These are phyloP conservation scores for Cyclocybe cylindracea DNA, from an alignment of 768 basidiomycete species.

Conservation along the genomic window DNA sequence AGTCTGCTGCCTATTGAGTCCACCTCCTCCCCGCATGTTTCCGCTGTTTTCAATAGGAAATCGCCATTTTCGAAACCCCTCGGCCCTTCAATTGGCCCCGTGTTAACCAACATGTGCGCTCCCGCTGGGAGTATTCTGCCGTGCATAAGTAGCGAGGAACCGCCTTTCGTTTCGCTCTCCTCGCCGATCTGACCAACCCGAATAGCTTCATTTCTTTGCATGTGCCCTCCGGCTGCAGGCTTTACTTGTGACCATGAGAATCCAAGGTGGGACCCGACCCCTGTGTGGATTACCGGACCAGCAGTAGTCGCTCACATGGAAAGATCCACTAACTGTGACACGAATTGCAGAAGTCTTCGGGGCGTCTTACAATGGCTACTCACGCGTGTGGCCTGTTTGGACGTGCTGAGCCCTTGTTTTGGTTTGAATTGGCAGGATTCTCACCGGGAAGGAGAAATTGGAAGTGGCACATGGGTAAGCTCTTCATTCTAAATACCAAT, in stretches of 20 bases:
- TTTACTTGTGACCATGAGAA: slow-evolving; percentile 16
- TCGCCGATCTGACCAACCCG: too few species aligned
- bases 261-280: slow-evolving; percentile 30
- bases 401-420: slow-evolving; percentile 27
- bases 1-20: too few species aligned
- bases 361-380: slow-evolving; percentile 31
- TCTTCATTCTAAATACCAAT: not conserved
- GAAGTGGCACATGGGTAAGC: slow-evolving; percentile 33
- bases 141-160: too few species aligned
- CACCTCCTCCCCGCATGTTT: too few species aligned
- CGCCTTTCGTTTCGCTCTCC: too few species aligned
- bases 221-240: too few species aligned
- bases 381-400: slow-evolving; percentile 32
- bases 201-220: too few species aligned
- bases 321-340: not conserved
- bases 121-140: too few species aligned
- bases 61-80: too few species aligned
- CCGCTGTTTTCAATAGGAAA: too few species aligned
- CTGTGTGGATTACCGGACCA: slow-evolving; percentile 25
- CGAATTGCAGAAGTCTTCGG: slow-evolving; percentile 27
- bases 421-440: slow-evolving; percentile 33
- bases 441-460: slow-evolving; percentile 28
- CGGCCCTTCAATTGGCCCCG: too few species aligned
- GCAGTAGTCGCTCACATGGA: slow-evolving; percentile 20
- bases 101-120: too few species aligned